Conservation (phyloP, 805 yeast species). For the Torulaspora indica region DNA sequence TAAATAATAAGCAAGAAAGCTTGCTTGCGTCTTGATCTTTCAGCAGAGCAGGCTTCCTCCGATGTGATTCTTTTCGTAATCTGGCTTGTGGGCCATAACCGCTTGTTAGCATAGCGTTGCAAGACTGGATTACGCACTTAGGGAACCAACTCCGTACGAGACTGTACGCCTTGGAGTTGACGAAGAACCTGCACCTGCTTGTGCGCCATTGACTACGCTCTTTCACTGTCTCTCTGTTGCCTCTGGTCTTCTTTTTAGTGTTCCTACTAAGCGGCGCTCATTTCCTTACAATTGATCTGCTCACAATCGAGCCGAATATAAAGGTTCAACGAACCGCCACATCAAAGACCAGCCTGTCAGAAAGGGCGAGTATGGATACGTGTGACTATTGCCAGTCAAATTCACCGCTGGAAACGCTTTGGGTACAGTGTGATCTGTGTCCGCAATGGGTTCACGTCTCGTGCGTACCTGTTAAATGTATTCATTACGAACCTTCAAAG, state of each 20-base stretch:
- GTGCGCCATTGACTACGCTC: too few relatives aligned
- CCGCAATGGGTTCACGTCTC: slow-evolving; percentile 24
- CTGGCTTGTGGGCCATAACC: neutral
- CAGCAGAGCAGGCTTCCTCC: neutral
- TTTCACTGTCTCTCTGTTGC: too few relatives aligned
- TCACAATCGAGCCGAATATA: neutral
- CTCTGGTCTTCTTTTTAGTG: neutral
- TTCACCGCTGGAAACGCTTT: slow-evolving; percentile 14
- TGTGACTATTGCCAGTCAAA: slow-evolving; percentile 15
- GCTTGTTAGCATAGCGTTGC: too few relatives aligned
- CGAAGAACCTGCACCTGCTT: too few relatives aligned
- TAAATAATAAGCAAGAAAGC: neutral
- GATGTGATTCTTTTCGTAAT: neutral
- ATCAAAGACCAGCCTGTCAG: neutral
- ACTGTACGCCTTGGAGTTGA: too few relatives aligned
- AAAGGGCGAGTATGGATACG: slow-evolving; percentile 7
- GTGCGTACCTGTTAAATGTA: slow-evolving; percentile 18
- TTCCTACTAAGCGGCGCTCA: neutral
- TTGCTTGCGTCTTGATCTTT: neutral
- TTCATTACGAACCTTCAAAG: slow-evolving; percentile 5
- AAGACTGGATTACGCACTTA: too few relatives aligned
- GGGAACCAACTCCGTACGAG: too few relatives aligned
- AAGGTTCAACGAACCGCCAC: neutral
- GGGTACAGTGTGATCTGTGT: slow-evolving; percentile 25
- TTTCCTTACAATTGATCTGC: neutral